Evolutionary conservation across 2,329 filamentous ascomycete genomes (phyloP).

Genomic region (Neodidymelliopsis sp.): DNA sequence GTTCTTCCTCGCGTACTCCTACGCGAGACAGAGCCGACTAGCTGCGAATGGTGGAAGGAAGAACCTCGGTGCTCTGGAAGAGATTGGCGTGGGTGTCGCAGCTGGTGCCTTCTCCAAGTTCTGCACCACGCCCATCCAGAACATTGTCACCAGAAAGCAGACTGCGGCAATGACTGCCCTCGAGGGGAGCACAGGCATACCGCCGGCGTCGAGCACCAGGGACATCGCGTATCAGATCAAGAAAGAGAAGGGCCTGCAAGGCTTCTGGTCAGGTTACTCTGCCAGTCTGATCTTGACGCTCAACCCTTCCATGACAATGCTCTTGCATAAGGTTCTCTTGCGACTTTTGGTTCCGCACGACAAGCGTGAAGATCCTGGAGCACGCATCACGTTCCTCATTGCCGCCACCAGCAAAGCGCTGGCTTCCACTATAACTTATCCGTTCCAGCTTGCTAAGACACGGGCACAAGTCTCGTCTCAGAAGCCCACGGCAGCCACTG

Average conservation of each 20-base stretch:
- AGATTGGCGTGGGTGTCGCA: slow-evolving; percentile 75
- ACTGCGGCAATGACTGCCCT: slow-evolving; percentile 64
- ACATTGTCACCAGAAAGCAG: slow-evolving; percentile 83
- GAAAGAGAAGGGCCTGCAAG: slow-evolving; percentile 72
- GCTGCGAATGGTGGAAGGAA: slow-evolving; percentile 29
- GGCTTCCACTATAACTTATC: slow-evolving; percentile 81
- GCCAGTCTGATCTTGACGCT: slow-evolving; percentile 80
- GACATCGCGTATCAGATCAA: slow-evolving; percentile 71
- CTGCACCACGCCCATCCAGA: slow-evolving; percentile 81
- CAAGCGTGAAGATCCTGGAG: slow-evolving; percentile 61
- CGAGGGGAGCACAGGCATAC: slow-evolving; percentile 41
- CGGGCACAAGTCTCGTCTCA: slow-evolving; percentile 70
- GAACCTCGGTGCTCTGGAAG: slow-evolving; percentile 70
- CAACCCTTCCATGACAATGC: slow-evolving; percentile 87
- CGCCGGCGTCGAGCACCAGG: slow-evolving; percentile 49
- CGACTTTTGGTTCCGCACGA: slow-evolving; percentile 63
- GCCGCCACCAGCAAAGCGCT: slow-evolving; percentile 81
- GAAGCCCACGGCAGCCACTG: slow-evolving; percentile 38
- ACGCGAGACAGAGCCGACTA: slow-evolving; percentile 57
- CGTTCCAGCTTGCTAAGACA: slow-evolving; percentile 84
- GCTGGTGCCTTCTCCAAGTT: slow-evolving; percentile 78
- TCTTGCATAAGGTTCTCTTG: slow-evolving; percentile 77
- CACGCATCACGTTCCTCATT: slow-evolving; percentile 66
- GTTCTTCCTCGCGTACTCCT: slow-evolving; percentile 84
- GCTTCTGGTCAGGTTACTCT: slow-evolving; percentile 89